These are phyloP conservation scores for Cucurbita maxima DNA, from an alignment of 306 rosid species.

Conservation along the genomic window DNA sequence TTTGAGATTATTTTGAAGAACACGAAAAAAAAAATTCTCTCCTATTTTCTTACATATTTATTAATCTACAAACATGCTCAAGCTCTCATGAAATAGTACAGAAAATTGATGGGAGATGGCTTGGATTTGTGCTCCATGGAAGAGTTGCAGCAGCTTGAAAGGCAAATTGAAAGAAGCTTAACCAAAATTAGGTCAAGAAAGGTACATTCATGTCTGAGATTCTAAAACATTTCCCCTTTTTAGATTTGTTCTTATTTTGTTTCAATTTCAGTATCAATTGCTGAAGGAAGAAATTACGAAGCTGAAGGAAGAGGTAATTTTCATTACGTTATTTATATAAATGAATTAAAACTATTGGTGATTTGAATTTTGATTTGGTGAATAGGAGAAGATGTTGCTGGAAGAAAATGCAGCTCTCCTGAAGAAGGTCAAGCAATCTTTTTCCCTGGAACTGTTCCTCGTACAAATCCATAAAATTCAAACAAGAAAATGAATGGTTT, in stretches of 20 bases:
- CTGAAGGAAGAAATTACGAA: conserved; percentile 44
- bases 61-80: background rate
- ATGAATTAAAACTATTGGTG: no score
- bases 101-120: conserved; percentile 67
- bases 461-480: no score
- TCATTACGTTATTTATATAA: no score
- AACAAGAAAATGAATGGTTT: background rate
- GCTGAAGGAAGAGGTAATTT: conserved; percentile 53
- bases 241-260: background rate
- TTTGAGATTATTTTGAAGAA: conserved; percentile 4
- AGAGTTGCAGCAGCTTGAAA: conserved; percentile 49
- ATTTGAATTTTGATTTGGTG: background rate
- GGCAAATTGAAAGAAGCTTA: conserved; percentile 61
- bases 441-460: background rate
- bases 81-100: conserved; percentile 3
- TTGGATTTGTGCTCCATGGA: conserved; percentile 46
- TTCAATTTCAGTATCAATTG: conserved; percentile 30
- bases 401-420: conserved; percentile 42
- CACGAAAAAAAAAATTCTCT: background rate
- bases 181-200: conserved; percentile 61
- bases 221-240: background rate
- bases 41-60: background rate
- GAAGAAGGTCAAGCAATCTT: conserved; percentile 26
- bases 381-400: conserved; percentile 43
- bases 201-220: conserved; percentile 22